Base-by-base conservation (phyloP, 2,329 filamentous ascomycete genomes). In the Curvularia lunata region DNA sequence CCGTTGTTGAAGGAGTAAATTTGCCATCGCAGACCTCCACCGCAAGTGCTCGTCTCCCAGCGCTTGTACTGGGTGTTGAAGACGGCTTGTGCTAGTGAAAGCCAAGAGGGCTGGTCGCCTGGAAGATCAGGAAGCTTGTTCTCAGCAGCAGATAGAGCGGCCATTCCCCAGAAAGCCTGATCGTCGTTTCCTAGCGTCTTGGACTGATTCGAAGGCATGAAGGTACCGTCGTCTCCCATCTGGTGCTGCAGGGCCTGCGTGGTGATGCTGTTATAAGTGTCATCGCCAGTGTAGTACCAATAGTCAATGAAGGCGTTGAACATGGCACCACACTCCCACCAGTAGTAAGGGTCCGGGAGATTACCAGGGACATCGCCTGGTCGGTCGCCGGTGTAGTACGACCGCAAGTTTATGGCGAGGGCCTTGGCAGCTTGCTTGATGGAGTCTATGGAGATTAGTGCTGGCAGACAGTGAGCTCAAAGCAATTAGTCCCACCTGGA, bases 21-120 rank as follows among this genome's bases (percentile, higher is more conserved):
- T 79, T 96, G 91, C 91, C 91, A 94, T 52, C 85, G 82, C 48
- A 95, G 79, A 5, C 91, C 92, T 59, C 91, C 91, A 27, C 82
- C 83, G 69, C 91, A 96, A 30, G 80, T 77, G 0, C 79, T 76
- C 0, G 77, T 81, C 72, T 93, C 87, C 91, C 91, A 95, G 41
- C 91, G 85, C 23, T 72, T 74, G 8, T 82, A 83, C 71, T 92
- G 88, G 19, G 84, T 83, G 74, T 92, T 88, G 83, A 91, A 95
- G 37, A 91, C 86, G 62, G 90, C 91, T 68, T 85, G 82, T 5
- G 86, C 85, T 30, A 94, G 81, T 16, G 86, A 79, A 21, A 91
- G 80, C 88, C 88, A 92, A 12, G 84, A 82, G 0, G 88, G 88
- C 37, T 85, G 77, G 16, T 82, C 80, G 6, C 66, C 56, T 5